Percentiles rank a stretch among this genome's conserved stretches.
phyloP scores from a whole-genome alignment of 257 asterid genomes.

The Solanum chilense region DNA sequence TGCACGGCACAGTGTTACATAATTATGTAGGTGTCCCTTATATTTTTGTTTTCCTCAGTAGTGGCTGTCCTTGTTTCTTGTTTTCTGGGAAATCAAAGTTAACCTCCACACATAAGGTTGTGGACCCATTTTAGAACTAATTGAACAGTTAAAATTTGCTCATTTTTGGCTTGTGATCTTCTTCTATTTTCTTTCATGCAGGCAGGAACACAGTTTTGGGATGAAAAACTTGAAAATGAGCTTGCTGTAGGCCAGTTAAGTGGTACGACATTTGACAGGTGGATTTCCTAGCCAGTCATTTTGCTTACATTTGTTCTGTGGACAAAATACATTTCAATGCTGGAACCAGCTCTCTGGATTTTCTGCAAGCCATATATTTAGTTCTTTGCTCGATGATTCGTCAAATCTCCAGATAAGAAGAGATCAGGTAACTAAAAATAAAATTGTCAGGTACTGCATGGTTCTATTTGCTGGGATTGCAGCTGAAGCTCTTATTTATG shows the following conservation, averaged over 20 bases:
- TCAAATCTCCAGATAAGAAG: neutral
- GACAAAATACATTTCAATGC: neutral
- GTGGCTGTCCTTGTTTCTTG: neutral
- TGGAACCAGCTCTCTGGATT: neutral
- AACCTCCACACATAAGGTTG: neutral
- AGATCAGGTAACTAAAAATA: neutral
- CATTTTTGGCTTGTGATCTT: neutral
- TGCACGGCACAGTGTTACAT: neutral
- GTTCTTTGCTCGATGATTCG: neutral
- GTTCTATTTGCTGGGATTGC: slow-evolving; percentile 98
- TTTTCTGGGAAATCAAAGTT: neutral
- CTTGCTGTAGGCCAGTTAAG: slow-evolving; percentile 85
- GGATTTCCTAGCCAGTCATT: slow-evolving; percentile 1
- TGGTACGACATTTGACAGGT: slow-evolving; percentile 93
- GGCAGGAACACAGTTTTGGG: slow-evolving; percentile 99
- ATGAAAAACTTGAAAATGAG: slow-evolving; percentile 81
- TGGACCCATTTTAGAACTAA: neutral
- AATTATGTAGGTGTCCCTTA: neutral
- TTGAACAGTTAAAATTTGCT: neutral
- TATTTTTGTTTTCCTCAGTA: neutral
- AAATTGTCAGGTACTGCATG: slow-evolving; percentile 76
- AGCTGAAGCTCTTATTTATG: slow-evolving; percentile 88
- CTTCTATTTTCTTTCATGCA: slow-evolving; percentile 19
- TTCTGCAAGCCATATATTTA: neutral
- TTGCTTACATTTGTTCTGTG: neutral